Evolutionary conservation across 2,329 filamentous ascomycete species (phyloP), one percentile per base, ranked within the genome.

Genomic region (Lasiodiplodia theobromae): DNA sequence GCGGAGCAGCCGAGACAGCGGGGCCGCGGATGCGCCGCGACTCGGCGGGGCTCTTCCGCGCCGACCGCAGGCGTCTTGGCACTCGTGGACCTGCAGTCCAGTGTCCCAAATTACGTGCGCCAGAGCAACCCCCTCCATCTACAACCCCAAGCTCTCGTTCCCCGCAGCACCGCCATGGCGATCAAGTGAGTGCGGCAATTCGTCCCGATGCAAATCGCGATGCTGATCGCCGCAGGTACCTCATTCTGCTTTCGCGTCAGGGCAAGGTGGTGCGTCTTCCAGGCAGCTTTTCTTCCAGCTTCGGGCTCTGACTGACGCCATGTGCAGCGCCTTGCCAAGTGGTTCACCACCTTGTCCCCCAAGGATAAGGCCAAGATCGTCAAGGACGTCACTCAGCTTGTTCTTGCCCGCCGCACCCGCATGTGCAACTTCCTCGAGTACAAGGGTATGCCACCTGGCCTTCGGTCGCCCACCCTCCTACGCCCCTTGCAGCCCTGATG

Each of bases 351-450:
- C 18, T 88, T 99, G 71, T 97, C 95, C 44, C 96, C 96, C 72
- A 97, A 92, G 83, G 96, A 99, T 79, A 99, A 99, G 86, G 96
- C 95, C 83, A 99, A 99, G 87, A 98, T 99, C 79, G 95, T 99
- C 87, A 99, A 99, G 83, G 96, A 99, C 86, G 96, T 99, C 77
- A 94, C 96, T 70, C 96, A 98, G 83, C 92, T 98, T 62, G 96
- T 99, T 74, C 90, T 99, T 73, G 96, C 96, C 71, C 89, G 96
- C 74, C 89, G 96, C 77, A 98, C 96, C 70, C 93, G 96, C 80
- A 99, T 99, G 96, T 99, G 96, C 88, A 99, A 99, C 84, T 99
- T 99, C 82, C 88, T 99, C 70, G 96, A 99, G 81, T 99, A 99
- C 83, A 99, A 99, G 89, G 95, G 95, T 96, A 74, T 62, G 40